phyloP scores from a whole-genome alignment of 331 rosid species.

The Saraca asoca region DNA sequence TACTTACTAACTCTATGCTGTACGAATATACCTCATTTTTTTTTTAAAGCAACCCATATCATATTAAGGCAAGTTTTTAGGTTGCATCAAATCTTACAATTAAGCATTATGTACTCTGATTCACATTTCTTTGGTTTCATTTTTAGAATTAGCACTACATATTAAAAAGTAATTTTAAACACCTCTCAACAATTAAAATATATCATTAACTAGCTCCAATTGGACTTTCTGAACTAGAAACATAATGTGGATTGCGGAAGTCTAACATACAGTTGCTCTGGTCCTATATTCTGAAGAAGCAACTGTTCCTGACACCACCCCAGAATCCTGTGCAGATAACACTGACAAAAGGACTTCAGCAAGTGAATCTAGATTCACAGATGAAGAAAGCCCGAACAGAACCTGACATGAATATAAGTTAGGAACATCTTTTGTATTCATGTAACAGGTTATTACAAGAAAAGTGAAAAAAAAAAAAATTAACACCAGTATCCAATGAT shows the following conservation, averaged over 20 bases:
- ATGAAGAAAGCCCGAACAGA: constrained; percentile 75
- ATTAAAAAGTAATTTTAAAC: background rate
- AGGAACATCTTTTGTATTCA: background rate
- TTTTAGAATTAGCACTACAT: too few relatives aligned
- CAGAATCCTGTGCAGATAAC: constrained; percentile 46
- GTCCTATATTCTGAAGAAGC: constrained; percentile 82
- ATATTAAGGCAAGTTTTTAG: too few relatives aligned
- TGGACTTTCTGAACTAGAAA: background rate
- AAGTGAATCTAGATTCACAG: constrained; percentile 62
- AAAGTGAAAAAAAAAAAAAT: background rate
- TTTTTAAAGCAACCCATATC: too few relatives aligned
- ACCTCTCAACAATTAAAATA: background rate
- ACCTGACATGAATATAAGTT: constrained; percentile 50
- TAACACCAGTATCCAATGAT: background rate
- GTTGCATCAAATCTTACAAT: too few relatives aligned
- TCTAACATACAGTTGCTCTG: constrained; percentile 60
- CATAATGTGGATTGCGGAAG: constrained; percentile 5
- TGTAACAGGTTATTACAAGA: background rate
- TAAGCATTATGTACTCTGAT: too few relatives aligned
- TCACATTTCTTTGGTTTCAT: too few relatives aligned
- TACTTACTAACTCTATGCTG: too few relatives aligned
- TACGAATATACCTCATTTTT: too few relatives aligned
- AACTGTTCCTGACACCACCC: constrained; percentile 53
- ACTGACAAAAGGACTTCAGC: constrained; percentile 61
- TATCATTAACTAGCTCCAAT: background rate